Evolutionary conservation across 176 grass and related monocot genomes (phyloP), one percentile per base, ranked within the genome.

Genomic region (Ensete glaucum): DNA sequence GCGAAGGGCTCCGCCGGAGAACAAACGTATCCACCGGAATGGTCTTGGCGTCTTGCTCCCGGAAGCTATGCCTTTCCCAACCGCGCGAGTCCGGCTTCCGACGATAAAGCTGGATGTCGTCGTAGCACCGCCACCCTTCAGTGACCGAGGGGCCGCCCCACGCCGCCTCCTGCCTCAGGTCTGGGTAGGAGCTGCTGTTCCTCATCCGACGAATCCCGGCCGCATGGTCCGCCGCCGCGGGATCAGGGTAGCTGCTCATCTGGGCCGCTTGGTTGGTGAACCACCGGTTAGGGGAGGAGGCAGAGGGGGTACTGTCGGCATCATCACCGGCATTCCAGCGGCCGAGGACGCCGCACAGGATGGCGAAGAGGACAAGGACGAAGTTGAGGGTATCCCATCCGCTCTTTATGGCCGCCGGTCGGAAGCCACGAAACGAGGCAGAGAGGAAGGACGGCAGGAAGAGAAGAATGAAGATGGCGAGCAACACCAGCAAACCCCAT

Each of bases 301-400:
- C 50, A 8, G 53, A 50, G 6, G 72, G 23, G 4, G 72, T 17
- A 22, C 21, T 20, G 53, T 58, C 72, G 1, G 34, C 89, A n/a
- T 78, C 85, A 2, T 80, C 77, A 0, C 62, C 80, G 51, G 73
- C 67, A 29, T 57, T 25, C 53, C 72, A 60, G 74, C 95, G 91
- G 64, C 88, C 73, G 12, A 99, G 96, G 9, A 99, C 75, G 15
- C 96, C 96, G 65, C 96, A 89, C 15, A 94, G 83, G 75, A 99
- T 99, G 24, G 96, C 96, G 65, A 95, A 91, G 52, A 86, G 71
- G 19, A 99, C 96, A 22, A 99, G 82, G 76, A 79, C 84, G 56
- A 99, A 76, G 83, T 91, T 99, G 62, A 99, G 80, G 21, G 87
- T 58, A 77, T 91, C 91, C 96, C 96, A 95, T 0, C 96, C 91